Base-by-base conservation (phyloP, 495 filamentous ascomycete species). In the Tuber indicum region DNA sequence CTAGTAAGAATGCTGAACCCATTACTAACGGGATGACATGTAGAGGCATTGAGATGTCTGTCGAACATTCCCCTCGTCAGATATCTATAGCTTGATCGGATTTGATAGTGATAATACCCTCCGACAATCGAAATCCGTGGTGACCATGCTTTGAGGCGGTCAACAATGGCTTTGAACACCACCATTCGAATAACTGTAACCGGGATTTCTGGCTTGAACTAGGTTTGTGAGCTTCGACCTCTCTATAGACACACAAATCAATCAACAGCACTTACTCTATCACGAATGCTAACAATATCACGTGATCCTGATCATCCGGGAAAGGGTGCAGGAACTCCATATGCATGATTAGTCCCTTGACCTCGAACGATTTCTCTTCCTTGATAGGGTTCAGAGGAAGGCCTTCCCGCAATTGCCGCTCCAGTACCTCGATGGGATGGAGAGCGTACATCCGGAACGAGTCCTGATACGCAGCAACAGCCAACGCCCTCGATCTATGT, bases 271-370 rank as follows among this genome's bases (percentile, higher is more conserved):
- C 82, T 44, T 12, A 83, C 74, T 87, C 87, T 42, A 90, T 86
- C 23, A 93, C 84, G 36, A 98, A 87, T 7, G 97, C 84, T 43
- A 97, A 86, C 14, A 98, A 86, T 47, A 96, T 91, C 66, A 96
- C 86, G 77, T 92, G 91, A 52, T 87, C 86, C 23, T 88, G 84
- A 72, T 92, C 89, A 76, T 90, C 88, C 36, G 87, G 81, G 8
- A 87, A 87, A 8, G 94, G 92, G 76, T 93, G 89, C 9, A 99
- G 88, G 77, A 98, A 99, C 45, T 94, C 92, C 86, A 97, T 91
- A 79, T 93, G 92, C 75, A 94, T 85, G 47, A 98, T 93, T 21
- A 90, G 86, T 1, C 95, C 94, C 39, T 90, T 88, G 19, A 94
- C 85, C 62, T 87, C 83, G 46, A 92, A 87, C 39, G 88, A 86